Evolutionary conservation across 768 basidiomycete species (phyloP).

Genomic region (Grammothele lineata): DNA sequence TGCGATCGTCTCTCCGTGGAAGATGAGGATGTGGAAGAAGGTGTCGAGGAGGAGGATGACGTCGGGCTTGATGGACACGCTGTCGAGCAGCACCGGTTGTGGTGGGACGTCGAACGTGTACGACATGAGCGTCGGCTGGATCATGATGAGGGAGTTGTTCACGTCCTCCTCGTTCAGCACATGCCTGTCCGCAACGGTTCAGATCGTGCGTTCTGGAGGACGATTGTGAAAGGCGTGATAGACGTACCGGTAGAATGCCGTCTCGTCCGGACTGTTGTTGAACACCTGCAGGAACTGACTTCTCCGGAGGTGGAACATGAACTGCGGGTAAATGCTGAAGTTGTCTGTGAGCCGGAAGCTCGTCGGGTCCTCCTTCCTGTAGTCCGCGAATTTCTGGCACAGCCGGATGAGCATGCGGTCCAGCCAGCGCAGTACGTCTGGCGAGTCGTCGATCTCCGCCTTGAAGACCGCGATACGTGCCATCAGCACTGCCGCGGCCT

Average conservation of each 20-base stretch:
- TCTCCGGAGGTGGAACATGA: slow-evolving; percentile 98
- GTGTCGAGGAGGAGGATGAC: slow-evolving; percentile 96
- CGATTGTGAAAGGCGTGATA: neutral
- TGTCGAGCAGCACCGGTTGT: slow-evolving; percentile 94
- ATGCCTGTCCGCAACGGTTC: slow-evolving; percentile 51
- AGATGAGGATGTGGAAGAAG: slow-evolving; percentile 99
- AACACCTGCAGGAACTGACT: slow-evolving; percentile 99
- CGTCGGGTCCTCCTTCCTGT: slow-evolving; percentile 93
- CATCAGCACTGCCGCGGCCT: slow-evolving; percentile 97
- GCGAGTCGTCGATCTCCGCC: slow-evolving; percentile 96
- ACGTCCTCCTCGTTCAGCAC: slow-evolving; percentile 96
- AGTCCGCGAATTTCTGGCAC: slow-evolving; percentile 99
- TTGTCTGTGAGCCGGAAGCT: slow-evolving; percentile 93
- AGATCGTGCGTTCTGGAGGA: neutral
- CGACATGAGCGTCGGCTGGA: slow-evolving; percentile 98
- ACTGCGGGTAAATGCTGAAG: slow-evolving; percentile 98
- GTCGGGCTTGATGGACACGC: slow-evolving; percentile 95
- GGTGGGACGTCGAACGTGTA: slow-evolving; percentile 91
- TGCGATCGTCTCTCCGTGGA: slow-evolving; percentile 96
- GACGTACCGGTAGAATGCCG: slow-evolving; percentile 89
- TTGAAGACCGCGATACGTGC: slow-evolving; percentile 99
- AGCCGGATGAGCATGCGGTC: slow-evolving; percentile 98
- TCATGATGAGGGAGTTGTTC: slow-evolving; percentile 99
- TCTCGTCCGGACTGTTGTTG: slow-evolving; percentile 99
- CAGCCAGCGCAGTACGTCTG: slow-evolving; percentile 94